A percentile compares a stretch with the other conserved stretches of the same genome.
Evolutionary conservation across 106 monocot genomes (phyloP).

Genomic region (Alisma plantagoaquatica): DNA sequence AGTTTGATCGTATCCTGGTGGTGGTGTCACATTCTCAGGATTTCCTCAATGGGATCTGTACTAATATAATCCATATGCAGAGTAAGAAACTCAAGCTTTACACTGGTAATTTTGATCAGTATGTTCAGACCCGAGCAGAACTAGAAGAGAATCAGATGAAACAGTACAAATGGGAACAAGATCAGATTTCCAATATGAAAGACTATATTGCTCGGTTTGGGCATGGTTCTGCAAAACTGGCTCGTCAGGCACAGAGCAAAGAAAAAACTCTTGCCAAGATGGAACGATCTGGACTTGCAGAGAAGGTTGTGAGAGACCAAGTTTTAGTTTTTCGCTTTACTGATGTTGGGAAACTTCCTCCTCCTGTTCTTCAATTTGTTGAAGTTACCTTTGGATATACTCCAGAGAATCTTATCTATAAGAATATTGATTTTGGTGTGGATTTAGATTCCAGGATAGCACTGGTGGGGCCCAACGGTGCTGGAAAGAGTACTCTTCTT

Average conservation of each 20-base stretch:
- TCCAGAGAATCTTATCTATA: slow-evolving; percentile 84
- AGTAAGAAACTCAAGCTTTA: slow-evolving; percentile 81
- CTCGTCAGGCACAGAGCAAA: slow-evolving; percentile 95
- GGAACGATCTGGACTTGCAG: slow-evolving; percentile 95
- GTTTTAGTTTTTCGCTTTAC: slow-evolving; percentile 78
- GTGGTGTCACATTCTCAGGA: slow-evolving; percentile 97
- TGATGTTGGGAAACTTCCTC: slow-evolving; percentile 91
- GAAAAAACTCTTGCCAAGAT: slow-evolving; percentile 99
- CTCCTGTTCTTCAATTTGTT: slow-evolving; percentile 90
- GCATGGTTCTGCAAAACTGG: slow-evolving; percentile 94
- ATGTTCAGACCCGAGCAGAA: slow-evolving; percentile 77
- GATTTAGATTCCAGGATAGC: slow-evolving; percentile 94
- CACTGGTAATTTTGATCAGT: slow-evolving; percentile 92
- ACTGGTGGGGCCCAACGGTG: slow-evolving; percentile 92
- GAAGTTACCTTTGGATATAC: slow-evolving; percentile 93
- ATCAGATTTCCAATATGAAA: slow-evolving; percentile 91
- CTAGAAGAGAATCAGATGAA: slow-evolving; percentile 99
- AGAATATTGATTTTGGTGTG: slow-evolving; percentile 82
- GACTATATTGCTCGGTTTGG: slow-evolving; percentile 98
- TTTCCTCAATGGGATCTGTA: slow-evolving; percentile 94
- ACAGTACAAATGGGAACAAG: slow-evolving; percentile 99
- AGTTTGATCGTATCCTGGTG: slow-evolving; percentile 85
- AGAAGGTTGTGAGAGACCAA: slow-evolving; percentile 65
- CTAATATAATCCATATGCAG: slow-evolving; percentile 99
- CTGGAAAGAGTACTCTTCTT: slow-evolving; percentile 96